phyloP scores from a whole-genome alignment of 2,329 filamentous ascomycete species.

The Apiospora malaysiana region DNA sequence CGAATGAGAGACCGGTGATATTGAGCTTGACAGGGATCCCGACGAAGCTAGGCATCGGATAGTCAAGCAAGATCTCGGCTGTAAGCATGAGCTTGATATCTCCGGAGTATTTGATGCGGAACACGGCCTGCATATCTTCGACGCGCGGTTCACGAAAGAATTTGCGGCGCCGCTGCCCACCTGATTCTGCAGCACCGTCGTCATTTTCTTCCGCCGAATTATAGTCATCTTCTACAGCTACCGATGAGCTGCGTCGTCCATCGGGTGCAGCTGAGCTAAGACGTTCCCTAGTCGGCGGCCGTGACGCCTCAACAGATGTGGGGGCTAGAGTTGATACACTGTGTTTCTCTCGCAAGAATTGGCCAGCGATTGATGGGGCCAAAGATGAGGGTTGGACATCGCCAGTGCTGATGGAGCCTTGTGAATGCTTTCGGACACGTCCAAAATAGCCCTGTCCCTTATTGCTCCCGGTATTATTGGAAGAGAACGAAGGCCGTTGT shows the following conservation, averaged over 20 bases:
- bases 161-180: conserved; percentile 34
- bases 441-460: conserved; percentile 24
- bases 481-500: conserved; percentile 52
- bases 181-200: conserved; percentile 38
- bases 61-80: conserved; percentile 94
- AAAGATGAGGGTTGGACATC: conserved; percentile 69
- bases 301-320: conserved; percentile 62
- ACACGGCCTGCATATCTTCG: conserved; percentile 91
- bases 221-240: conserved; percentile 31
- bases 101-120: conserved; percentile 87
- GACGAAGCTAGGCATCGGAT: conserved; percentile 98
- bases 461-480: conserved; percentile 52
- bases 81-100: conserved; percentile 88
- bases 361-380: conserved; percentile 56
- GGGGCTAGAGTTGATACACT: conserved; percentile 36
- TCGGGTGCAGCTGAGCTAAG: conserved; percentile 43
- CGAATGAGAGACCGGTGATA: conserved; percentile 93
- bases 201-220: conserved; percentile 19
- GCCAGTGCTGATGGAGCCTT: conserved; percentile 42
- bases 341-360: neutral
- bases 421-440: neutral
- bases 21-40: conserved; percentile 93
- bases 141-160: conserved; percentile 69
- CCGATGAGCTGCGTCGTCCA: conserved; percentile 22
- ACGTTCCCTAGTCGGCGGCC: conserved; percentile 51